Evolutionary conservation across 148 eudicot genomes (phyloP), one percentile per base, ranked within the genome.

Genomic region (Fagopyrum esculentum): DNA sequence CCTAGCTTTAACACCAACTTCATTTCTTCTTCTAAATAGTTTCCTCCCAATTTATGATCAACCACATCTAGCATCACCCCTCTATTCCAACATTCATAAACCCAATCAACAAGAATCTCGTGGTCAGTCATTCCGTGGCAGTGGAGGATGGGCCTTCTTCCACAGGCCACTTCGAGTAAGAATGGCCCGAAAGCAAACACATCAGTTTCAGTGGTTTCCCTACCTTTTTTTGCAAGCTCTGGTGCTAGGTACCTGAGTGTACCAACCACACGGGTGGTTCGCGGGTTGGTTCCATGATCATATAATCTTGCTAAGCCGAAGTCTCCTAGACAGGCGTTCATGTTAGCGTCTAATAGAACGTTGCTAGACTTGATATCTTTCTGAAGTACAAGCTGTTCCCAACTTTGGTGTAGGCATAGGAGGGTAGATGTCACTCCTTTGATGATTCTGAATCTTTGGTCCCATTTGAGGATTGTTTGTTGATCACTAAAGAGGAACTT

Each of bases 1-100:
- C 87, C 87, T 16, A 84, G 45, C 59, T 72, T 75, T 49, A 84
- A 60, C 29, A 79, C 81, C 59, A 81, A 26, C 70, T 79, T 75
- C 87, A 82, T 77, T 61, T 81, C 84, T 16, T 75, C 71, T 35
- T 35, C 40, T 35, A 1, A 1, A 74, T 74, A 79, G 22, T 54
- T 45, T 9, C 80, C 79, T 71, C 57, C 78, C 66, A 84, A 44
- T 60, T 68, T 81, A 10, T 75, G 79, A 75, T 84, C 87, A 49
- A 76, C 57, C 5, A 76, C 59, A 68, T 81, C 78, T 4, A 74
- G 70, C 55, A 84, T 72, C 3, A 19, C 78, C 10, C 84, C 82
- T 75, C 79, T 73, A 17, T 77, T 74, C 82, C 82, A 79, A 22
- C 66, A 77, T 2, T 77, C 72, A 50, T 61, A 81, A 5, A 74